Conservation (phyloP, 805 yeast genomes). For the Candida ovalis region DNA sequence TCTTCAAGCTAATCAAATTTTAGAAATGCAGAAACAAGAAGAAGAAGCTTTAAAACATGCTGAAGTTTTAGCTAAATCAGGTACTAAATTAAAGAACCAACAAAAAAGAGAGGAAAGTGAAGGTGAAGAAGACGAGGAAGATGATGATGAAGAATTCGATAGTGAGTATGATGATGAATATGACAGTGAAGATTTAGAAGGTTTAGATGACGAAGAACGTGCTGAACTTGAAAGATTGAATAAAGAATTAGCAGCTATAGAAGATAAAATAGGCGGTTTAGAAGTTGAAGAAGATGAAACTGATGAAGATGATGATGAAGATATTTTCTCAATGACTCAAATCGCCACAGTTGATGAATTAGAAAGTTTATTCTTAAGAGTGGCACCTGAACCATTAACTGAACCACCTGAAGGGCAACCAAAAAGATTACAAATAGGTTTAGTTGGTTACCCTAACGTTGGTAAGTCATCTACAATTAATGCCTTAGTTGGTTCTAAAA, state of each 20-base stretch:
- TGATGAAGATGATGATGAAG: constrained; percentile 25
- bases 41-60: constrained; percentile 24
- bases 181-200: constrained; percentile 14
- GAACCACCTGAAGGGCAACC: constrained; percentile 54
- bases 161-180: constrained; percentile 16
- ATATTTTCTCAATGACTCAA: constrained; percentile 48
- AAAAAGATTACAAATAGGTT: constrained; percentile 77
- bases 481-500: constrained; percentile 92
- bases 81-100: constrained; percentile 2
- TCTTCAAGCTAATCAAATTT: constrained; percentile 68
- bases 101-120: constrained; percentile 1
- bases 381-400: constrained; percentile 68
- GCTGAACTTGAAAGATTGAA: constrained; percentile 19
- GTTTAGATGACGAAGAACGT: constrained; percentile 17
- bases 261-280: constrained; percentile 7
- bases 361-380: constrained; percentile 70
- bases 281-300: constrained; percentile 22
- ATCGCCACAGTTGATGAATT: constrained; percentile 81
- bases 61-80: constrained; percentile 1
- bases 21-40: constrained; percentile 58
- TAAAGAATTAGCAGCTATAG: constrained; percentile 3
- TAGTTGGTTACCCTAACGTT: constrained; percentile 96
- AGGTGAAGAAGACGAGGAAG: not conserved
- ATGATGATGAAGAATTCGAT: constrained; percentile 15
- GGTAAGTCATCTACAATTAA: constrained; percentile 88